Base-by-base conservation (phyloP, 331 rosid genomes). In the Quercus phellos region DNA sequence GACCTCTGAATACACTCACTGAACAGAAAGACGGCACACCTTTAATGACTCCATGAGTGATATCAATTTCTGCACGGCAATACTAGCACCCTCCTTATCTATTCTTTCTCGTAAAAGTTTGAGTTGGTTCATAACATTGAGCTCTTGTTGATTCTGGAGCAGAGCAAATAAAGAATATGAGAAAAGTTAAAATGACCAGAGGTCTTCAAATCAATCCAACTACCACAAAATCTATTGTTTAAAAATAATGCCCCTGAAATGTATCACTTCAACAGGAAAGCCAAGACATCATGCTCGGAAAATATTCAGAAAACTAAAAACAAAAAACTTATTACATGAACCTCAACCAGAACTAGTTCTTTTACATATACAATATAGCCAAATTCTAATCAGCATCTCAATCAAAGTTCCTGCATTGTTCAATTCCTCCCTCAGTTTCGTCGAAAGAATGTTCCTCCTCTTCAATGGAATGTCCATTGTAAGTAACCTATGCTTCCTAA, bases 61-160 rank as follows among this genome's bases (percentile, higher is more conserved):
- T 34, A 83, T 51, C 87, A 92, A 83, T 70, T 89, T 88, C 70
- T 87, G 86, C 77, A 88, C 86, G 5, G 30, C 74, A 79, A 84
- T 43, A 85, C 79, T 84, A 73, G 78, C 82, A 61, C 86, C 95
- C 86, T 70, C 87, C 80, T 79, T 79, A 60, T 55, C 59, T 78
- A 92, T 83, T 78, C 82, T 82, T 74, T 75, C 88, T 60, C 74
- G 80, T 68, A 92, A 74, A 77, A 26, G 68, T 72, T 87, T 82
- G 81, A 92, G 79, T 58, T 92, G 77, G 35, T 81, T 84, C 84
- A 70, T 38, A 34, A 70, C 84, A 70, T 32, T 82, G 59, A 58
- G 70, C 83, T 85, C 86, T 79, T 78, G 79, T 72, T 43, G 83
- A 82, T 78, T 83, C 96, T 88, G 74, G 7, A 80, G 34, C 22